Conservation (phyloP, 345 rosid genomes). For the Eucalyptus pauciflora region DNA sequence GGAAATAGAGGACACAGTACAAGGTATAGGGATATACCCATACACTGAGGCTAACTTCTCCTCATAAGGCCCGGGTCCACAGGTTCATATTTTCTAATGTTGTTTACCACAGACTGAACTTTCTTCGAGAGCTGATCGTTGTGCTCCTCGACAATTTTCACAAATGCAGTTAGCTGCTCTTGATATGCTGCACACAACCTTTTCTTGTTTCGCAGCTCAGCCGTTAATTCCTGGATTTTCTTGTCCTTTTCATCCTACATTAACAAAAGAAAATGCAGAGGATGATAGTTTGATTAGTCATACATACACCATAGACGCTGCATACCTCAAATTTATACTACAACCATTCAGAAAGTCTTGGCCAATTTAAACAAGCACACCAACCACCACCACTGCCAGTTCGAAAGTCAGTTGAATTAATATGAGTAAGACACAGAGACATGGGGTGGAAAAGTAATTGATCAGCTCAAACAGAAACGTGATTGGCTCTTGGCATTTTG, state of each 20-base stretch:
- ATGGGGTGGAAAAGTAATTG: background rate
- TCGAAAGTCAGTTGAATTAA: background rate
- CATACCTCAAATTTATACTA: background rate
- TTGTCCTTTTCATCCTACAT: constrained; percentile 17
- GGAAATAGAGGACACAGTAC: background rate
- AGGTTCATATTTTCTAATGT: constrained; percentile 13
- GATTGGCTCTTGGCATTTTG: background rate
- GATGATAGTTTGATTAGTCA: background rate
- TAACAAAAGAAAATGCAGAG: background rate
- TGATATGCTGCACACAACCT: constrained; percentile 7
- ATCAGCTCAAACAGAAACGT: background rate
- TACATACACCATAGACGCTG: background rate
- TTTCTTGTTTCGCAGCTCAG: constrained; percentile 9
- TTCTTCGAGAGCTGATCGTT: constrained; percentile 4
- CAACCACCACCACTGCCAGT: background rate
- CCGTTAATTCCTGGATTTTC: constrained; percentile 14
- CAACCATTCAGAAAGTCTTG: background rate
- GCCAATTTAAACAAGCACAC: background rate
- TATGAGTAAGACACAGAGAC: background rate
- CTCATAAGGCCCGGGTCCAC: constrained; percentile 1
- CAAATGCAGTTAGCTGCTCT: constrained; percentile 13
- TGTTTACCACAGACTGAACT: constrained; percentile 11
- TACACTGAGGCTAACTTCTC: background rate
- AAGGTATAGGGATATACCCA: background rate
- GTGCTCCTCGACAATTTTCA: constrained; percentile 16